Conservation (phyloP, 768 basidiomycete species). For the Leccinum obscurum region DNA sequence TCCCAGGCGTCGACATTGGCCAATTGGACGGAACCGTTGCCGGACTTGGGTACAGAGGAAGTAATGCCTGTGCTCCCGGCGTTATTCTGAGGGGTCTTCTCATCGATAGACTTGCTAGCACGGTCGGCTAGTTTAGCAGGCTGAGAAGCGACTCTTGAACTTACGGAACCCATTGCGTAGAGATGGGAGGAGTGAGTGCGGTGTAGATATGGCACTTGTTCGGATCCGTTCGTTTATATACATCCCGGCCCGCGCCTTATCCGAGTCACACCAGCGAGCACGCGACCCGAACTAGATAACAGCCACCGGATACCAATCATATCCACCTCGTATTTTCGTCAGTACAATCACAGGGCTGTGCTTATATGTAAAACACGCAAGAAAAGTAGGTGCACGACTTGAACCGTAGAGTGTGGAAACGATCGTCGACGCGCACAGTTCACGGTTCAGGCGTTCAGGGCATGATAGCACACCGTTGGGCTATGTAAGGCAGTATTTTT, state of each 20-base stretch:
- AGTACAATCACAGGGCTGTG: not conserved
- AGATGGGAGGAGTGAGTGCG: constrained; percentile 1
- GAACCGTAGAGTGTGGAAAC: not conserved
- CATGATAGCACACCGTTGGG: not conserved
- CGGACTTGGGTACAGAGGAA: constrained; percentile 38
- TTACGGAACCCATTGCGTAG: constrained; percentile 26
- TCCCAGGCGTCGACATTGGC: constrained; percentile 71
- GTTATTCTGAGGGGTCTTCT: constrained; percentile 18
- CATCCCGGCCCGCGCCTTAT: constrained; percentile 19
- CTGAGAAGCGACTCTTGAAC: constrained; percentile 27
- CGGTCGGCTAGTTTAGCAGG: constrained; percentile 18
- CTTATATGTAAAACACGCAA: not conserved
- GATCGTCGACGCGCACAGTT: not conserved
- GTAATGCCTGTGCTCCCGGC: not conserved
- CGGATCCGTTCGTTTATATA: constrained; percentile 27
- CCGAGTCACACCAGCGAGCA: constrained; percentile 11
- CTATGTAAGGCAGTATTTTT: not conserved
- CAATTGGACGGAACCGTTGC: constrained; percentile 60
- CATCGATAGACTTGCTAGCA: constrained; percentile 23
- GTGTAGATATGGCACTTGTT: constrained; percentile 10
- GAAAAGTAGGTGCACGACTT: not conserved
- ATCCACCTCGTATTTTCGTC: not conserved
- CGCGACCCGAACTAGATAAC: constrained; percentile 12
- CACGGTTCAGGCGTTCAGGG: not conserved
- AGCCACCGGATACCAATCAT: not conserved